Evolutionary conservation across 139 green algal genomes (phyloP), one percentile per base, ranked within the genome.

Genomic region (Haematococcus lacustris): DNA sequence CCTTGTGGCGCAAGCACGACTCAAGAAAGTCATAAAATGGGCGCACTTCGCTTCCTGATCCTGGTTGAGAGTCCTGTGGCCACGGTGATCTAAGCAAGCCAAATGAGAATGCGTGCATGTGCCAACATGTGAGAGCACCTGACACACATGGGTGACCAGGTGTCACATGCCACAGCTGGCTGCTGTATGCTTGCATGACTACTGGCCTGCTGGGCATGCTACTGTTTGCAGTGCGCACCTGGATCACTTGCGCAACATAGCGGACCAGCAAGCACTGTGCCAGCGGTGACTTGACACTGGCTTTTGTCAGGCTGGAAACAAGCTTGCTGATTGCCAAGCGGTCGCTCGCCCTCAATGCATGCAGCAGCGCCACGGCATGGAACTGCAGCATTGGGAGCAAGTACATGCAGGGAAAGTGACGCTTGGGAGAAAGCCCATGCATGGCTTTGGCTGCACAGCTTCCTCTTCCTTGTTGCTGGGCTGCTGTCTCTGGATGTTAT

Each of bases 1-100:
- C 23, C 7, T 98, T 98, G 85, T 99, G 91, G 17, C 95, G 82
- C 79, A 99, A 76, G 88, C 94, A 98, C 67, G 74, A 78, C 83
- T 99, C 96, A 38, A 99, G 86, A 80, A 94, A 99, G 77, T 97
- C 91, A 74, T 95, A 98, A 74, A 99, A 99, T 40, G 96, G 95
- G 4, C 96, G 92, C 68, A 71, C 41, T 79, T 95, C 91, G 38
- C 75, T 82, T n/a, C 71, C 77, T 7, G 78, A 13, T 0, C 80
- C 79, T 1, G 83, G 81, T 64, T 83, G 72, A 30, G 78, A 82
- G 60, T 91, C 86, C 40, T 75, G 66, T n/a, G n/a, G n/a, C n/a
- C n/a, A n/a, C n/a, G n/a, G n/a, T n/a, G n/a, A 61, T 35, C 30
- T n/a, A 43, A 0, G 51, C 39, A 26, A 30, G 33, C n/a, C n/a